A percentile compares a stretch with the other conserved stretches of the same genome.
These are phyloP conservation scores for Tremella mesenterica DNA, from an alignment of 768 basidiomycete genomes.

Conservation along the genomic window DNA sequence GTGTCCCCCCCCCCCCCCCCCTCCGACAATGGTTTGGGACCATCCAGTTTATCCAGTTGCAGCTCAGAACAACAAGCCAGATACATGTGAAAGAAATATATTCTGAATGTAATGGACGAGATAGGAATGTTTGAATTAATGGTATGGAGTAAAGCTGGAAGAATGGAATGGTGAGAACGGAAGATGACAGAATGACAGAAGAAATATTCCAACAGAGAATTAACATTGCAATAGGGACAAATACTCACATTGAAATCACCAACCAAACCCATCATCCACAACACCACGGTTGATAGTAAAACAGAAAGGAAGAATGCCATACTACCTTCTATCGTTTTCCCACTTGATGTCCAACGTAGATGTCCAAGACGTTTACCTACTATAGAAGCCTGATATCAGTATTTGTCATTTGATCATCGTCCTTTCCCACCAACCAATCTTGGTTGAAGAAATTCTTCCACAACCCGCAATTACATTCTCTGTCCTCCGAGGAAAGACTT, in stretches of 20 bases:
- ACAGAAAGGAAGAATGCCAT: slow-evolving; percentile 69
- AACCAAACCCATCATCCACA: slow-evolving; percentile 62
- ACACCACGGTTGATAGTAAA: slow-evolving; percentile 57
- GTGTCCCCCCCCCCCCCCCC: background rate
- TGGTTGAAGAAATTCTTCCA: background rate
- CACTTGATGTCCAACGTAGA: slow-evolving; percentile 69
- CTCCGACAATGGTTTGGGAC: background rate
- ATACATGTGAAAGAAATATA: background rate
- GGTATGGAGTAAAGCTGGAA: background rate
- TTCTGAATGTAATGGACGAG: no score
- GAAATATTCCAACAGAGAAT: no score
- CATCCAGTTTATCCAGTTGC: background rate
- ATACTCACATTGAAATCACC: slow-evolving; percentile 67
- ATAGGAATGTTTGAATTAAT: no score
- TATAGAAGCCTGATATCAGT: slow-evolving; percentile 65
- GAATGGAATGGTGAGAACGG: no score
- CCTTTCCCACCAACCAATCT: background rate
- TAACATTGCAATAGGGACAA: background rate
- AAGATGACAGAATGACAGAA: no score
- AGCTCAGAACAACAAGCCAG: background rate
- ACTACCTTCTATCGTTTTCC: slow-evolving; percentile 88
- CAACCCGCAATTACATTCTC: no score
- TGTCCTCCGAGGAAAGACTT: no score
- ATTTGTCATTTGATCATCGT: background rate
- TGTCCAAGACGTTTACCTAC: slow-evolving; percentile 76